Conservation (phyloP, 2,329 filamentous ascomycete species). For the Xylaria sp. region DNA sequence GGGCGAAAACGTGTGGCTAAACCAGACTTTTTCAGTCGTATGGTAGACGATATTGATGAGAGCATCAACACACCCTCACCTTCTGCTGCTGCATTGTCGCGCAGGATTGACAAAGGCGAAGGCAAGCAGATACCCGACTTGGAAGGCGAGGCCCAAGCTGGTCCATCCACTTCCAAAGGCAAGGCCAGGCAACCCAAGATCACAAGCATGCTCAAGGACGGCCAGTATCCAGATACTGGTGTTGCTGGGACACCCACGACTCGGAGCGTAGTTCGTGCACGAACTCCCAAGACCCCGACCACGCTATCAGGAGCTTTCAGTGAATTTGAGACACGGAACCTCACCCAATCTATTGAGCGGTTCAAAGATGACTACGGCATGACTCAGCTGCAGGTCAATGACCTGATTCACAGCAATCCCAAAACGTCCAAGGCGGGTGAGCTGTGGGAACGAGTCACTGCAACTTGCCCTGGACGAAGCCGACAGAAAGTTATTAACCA, state of each 20-base stretch:
- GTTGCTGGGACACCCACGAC: constrained; percentile 26
- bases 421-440: constrained; percentile 48
- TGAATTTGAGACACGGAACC: constrained; percentile 56
- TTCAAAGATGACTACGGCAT: constrained; percentile 59
- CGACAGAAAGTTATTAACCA: constrained; percentile 66
- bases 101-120: constrained; percentile 31
- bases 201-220: constrained; percentile 39
- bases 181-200: constrained; percentile 40
- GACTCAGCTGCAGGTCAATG: constrained; percentile 60
- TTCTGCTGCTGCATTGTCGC: constrained; percentile 35
- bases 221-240: constrained; percentile 10
- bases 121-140: constrained; percentile 7
- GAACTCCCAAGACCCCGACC: constrained; percentile 25
- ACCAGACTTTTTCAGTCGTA: constrained; percentile 41
- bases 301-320: constrained; percentile 55
- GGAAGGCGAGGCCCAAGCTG: constrained; percentile 22
- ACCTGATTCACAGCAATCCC: constrained; percentile 53
- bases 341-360: constrained; percentile 56
- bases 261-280: constrained; percentile 11
- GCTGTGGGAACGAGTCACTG: constrained; percentile 63
- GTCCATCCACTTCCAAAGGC: constrained; percentile 33
- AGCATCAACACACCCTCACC: constrained; percentile 37
- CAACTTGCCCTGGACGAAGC: constrained; percentile 61
- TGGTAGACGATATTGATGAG: constrained; percentile 28
- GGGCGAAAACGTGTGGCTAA: constrained; percentile 46